Evolutionary conservation across 495 filamentous ascomycete species (phyloP).

Genomic region (Hyaloscypha hepaticicola): DNA sequence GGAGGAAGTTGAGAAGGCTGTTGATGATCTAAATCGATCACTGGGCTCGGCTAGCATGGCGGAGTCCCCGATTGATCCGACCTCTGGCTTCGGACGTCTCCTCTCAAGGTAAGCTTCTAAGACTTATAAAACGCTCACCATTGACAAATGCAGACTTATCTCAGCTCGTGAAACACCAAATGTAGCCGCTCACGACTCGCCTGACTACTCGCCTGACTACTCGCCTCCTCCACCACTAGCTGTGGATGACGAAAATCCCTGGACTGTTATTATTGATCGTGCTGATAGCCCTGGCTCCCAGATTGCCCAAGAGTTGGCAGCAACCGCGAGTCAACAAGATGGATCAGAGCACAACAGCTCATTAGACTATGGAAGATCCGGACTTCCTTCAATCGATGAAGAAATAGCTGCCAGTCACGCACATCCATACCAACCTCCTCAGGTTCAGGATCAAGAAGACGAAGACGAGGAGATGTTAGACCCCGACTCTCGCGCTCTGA

Average conservation of each 20-base stretch:
- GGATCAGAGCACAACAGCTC: neutral
- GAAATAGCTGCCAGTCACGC: neutral
- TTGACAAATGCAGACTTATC: neutral
- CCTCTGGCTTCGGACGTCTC: neutral
- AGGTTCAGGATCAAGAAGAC: neutral
- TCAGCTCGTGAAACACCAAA: constrained; percentile 9
- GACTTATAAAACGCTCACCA: neutral
- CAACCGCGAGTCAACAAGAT: neutral
- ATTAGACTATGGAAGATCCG: neutral
- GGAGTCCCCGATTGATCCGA: constrained; percentile 4
- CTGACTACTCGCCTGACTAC: constrained; percentile 15
- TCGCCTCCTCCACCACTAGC: constrained; percentile 8
- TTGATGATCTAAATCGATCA: neutral
- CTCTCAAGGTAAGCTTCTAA: neutral
- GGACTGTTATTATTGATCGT: neutral
- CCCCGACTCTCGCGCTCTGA: neutral
- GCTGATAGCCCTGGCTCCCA: constrained; percentile 22
- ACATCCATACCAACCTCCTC: neutral
- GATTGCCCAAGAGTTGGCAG: constrained; percentile 18
- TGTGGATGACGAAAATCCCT: neutral
- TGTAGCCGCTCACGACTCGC: neutral
- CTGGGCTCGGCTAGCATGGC: constrained; percentile 3
- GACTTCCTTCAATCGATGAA: neutral
- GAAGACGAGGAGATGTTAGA: neutral
- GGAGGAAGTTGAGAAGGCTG: neutral